Conservation (phyloP, 2,329 filamentous ascomycete species). For the Xenosphaeropsis pyriputrescens region DNA sequence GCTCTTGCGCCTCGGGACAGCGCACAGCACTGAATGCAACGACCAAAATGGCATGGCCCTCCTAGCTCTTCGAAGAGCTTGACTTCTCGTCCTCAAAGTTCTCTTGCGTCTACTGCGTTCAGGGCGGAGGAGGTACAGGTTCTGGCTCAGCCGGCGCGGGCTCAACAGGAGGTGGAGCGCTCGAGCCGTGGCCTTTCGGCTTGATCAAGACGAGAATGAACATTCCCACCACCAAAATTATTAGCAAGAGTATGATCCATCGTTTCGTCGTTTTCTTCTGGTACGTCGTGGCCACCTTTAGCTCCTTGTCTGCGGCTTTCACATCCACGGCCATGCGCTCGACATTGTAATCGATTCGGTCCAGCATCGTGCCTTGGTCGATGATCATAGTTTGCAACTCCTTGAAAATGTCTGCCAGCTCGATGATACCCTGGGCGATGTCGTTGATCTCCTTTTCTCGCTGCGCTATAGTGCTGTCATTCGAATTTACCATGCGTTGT, state of each 20-base stretch:
- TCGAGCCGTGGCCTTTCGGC: conserved; percentile 14
- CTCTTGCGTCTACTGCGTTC: no score
- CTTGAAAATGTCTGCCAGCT: conserved; percentile 90
- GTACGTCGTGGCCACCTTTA: conserved; percentile 77
- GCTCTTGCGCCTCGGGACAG: no score
- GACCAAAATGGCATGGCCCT: no score
- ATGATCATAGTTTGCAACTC: conserved; percentile 94
- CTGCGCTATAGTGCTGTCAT: conserved; percentile 76
- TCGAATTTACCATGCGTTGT: conserved; percentile 51
- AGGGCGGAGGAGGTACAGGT: no score
- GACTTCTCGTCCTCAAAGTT: no score
- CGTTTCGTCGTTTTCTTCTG: conserved; percentile 80
- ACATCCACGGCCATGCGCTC: conserved; percentile 91
- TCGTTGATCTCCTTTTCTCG: conserved; percentile 95
- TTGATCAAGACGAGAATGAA: conserved; percentile 76
- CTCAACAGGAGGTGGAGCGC: no score
- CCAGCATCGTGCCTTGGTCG: conserved; percentile 79
- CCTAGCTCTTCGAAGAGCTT: no score
- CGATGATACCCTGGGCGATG: conserved; percentile 95
- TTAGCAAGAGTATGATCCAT: conserved; percentile 80
- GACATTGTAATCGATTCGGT: conserved; percentile 96
- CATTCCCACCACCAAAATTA: conserved; percentile 72
- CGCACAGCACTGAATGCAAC: no score
- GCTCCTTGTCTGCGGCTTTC: conserved; percentile 82
- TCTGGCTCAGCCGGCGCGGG: no score